These are phyloP conservation scores for Aspergillus pseudonomiae DNA, from an alignment of 2,329 filamentous ascomycete genomes.

Conservation along the genomic window DNA sequence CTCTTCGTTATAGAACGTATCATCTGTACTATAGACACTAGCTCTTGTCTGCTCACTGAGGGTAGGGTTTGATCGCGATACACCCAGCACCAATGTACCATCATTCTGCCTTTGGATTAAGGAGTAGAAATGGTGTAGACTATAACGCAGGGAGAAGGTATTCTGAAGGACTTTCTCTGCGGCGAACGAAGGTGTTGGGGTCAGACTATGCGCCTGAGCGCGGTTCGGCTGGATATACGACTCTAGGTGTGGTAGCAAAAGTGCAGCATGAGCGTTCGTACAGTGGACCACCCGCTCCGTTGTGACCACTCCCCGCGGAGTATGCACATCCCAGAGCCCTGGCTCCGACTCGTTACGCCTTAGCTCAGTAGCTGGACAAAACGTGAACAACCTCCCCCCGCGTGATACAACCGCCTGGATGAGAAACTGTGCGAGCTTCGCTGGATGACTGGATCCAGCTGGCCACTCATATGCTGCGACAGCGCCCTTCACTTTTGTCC, in stretches of 20 bases:
- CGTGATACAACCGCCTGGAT: conserved; percentile 40
- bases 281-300: conserved; percentile 27
- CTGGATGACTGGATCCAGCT: conserved; percentile 53
- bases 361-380: conserved; percentile 43
- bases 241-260: conserved; percentile 23
- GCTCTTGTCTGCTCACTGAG: background rate
- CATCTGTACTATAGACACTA: conserved; percentile 42
- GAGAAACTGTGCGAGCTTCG: conserved; percentile 55
- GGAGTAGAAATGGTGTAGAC: conserved; percentile 53
- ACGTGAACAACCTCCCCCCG: conserved; percentile 48
- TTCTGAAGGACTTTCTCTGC: conserved; percentile 30
- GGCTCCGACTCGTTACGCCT: conserved; percentile 7
- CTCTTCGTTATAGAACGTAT: conserved; percentile 45
- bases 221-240: conserved; percentile 41
- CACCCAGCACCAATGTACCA: conserved; percentile 49
- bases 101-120: conserved; percentile 51
- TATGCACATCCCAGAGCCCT: background rate
- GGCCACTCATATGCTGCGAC: conserved; percentile 56
- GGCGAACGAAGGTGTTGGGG: background rate
- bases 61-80: conserved; percentile 42
- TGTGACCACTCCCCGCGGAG: conserved; percentile 18
- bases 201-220: background rate
- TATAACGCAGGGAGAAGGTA: conserved; percentile 52
- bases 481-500: conserved; percentile 39
- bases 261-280: conserved; percentile 29